Conservation (phyloP, 2,329 filamentous ascomycete species). For the Fusarium coicis region DNA sequence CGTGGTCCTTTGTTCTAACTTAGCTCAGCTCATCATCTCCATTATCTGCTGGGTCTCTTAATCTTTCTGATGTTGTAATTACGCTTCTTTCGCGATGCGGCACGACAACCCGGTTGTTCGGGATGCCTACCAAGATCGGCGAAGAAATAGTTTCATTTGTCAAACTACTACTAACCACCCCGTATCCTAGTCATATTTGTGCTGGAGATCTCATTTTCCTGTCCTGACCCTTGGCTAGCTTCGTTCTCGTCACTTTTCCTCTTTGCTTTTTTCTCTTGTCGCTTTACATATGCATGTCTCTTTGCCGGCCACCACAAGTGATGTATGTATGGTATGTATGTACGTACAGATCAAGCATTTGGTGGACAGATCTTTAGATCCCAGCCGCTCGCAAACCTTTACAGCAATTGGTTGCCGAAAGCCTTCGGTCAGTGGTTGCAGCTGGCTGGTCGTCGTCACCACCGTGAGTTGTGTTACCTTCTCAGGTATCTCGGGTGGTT, state of each 20-base stretch:
- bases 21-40: conserved; percentile 8
- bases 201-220: conserved; percentile 36
- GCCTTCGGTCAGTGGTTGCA: conserved; percentile 14
- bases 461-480: background rate
- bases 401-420: background rate
- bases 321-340: background rate
- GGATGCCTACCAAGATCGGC: conserved; percentile 24
- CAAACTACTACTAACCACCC: no score
- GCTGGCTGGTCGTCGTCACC: conserved; percentile 18
- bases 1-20: conserved; percentile 4
- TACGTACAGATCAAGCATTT: background rate
- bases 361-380: background rate
- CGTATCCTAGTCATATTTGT: conserved; percentile 16
- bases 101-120: conserved; percentile 16
- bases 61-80: conserved; percentile 8
- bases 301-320: background rate
- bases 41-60: background rate
- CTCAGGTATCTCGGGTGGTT: background rate
- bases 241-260: conserved; percentile 3
- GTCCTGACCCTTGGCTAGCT: conserved; percentile 8
- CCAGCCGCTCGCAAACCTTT: conserved; percentile 21
- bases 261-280: conserved; percentile 14
- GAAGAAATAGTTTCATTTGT: background rate
- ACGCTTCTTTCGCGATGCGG: conserved; percentile 3
- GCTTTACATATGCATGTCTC: background rate